Base-by-base conservation (phyloP, 2,329 filamentous ascomycete genomes). In the Beauveria bassiana region DNA sequence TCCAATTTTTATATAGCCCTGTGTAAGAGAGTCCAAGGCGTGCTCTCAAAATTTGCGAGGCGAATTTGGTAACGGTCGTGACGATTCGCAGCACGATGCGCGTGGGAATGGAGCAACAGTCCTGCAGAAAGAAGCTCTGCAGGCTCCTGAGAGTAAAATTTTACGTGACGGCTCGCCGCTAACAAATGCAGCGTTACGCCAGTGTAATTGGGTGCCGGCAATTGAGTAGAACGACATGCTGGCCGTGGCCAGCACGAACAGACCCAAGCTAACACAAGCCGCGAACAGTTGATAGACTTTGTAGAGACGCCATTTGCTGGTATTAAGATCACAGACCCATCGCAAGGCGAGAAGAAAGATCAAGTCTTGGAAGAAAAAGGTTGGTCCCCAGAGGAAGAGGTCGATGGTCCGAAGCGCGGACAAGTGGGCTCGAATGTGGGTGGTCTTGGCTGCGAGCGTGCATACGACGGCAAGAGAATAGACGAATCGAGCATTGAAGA, bases 141-240 rank as follows among this genome's bases (percentile, higher is more conserved):
- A 59, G 14, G 69, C 63, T 7, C 69, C 69, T 10, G 69, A 66
- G 16, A 70, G 52, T 5, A 71, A 62, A 55, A 70, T 59, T 9
- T 60, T 62, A 38, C 67, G 67, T 3, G 66, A 68, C 6, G 66
- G 65, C 7, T 67, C 62, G 49, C 68, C 67, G 3, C 64, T 55
- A 1, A 66, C 68, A 45, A 70, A 53, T 5, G 63, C 66, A 22
- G 68, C 65, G 54, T 70, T 70, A 18, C 67, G 66, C 69, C 69
- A 70, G 31, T 70, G 68, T 20, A 70, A 65, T 59, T 70, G 68
- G 0, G 68, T 66, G n/a, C 68, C 67, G 10, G 67, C 65, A 6
- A 72, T 67, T 8, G 64, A 59, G 62, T 72, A 74, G 47, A 74
- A 74, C 2, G 71, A 68, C 1, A 73, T 65, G 56, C 63, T 67